phyloP scores from a whole-genome alignment of 805 yeast genomes.

The Metschnikowia gelsemii region DNA sequence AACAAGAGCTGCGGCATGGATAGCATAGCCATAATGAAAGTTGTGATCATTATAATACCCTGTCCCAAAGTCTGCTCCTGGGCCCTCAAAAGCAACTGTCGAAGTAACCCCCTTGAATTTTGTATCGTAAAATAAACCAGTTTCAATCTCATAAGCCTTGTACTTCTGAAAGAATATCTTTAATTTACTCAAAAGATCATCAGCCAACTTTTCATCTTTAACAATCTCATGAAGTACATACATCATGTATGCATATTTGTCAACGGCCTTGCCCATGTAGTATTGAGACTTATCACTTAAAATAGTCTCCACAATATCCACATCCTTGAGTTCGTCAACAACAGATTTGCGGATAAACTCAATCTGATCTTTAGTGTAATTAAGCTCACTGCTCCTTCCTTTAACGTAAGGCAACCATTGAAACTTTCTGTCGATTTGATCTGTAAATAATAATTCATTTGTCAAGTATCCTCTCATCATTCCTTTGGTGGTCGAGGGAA shows the following conservation, averaged over 20 bases:
- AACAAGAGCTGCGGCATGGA: constrained; percentile 79
- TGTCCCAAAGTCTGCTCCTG: constrained; percentile 60
- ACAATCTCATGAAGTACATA: constrained; percentile 51
- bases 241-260: constrained; percentile 51
- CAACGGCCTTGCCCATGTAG: constrained; percentile 46
- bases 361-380: constrained; percentile 46
- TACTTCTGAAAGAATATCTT: constrained; percentile 46
- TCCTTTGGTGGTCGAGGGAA: constrained; percentile 57
- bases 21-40: constrained; percentile 81
- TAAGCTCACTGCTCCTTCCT: constrained; percentile 27
- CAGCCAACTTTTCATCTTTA: constrained; percentile 40
- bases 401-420: constrained; percentile 49
- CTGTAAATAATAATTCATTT: constrained; percentile 35
- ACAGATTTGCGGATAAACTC: constrained; percentile 45
- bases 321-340: constrained; percentile 42
- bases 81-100: constrained; percentile 27
- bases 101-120: constrained; percentile 58
- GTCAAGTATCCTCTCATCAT: constrained; percentile 47
- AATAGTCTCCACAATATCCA: constrained; percentile 45
- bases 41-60: constrained; percentile 84
- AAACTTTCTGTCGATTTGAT: constrained; percentile 39
- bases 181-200: constrained; percentile 33
- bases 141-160: constrained; percentile 41
- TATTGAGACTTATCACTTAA: constrained; percentile 42
- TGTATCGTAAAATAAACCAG: constrained; percentile 56